Evolutionary conservation across 73 alveolate species (phyloP).

Genomic region (Tetrahymena elliotti): DNA sequence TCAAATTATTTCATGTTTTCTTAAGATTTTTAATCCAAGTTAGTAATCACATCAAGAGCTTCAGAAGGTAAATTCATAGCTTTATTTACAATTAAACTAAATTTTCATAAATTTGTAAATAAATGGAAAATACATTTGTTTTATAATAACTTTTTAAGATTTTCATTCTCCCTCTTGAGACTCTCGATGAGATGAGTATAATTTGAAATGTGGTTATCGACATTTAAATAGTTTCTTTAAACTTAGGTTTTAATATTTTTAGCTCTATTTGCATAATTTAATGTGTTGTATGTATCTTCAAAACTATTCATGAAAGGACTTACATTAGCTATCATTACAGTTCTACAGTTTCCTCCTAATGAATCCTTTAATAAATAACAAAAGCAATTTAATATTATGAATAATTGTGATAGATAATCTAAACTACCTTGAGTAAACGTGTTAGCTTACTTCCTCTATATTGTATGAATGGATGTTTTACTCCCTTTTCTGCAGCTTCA

Average conservation of each 20-base stretch:
- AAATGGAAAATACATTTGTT: neutral
- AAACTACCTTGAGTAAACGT: slow-evolving; percentile 65
- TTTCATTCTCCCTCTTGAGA: slow-evolving; percentile 68
- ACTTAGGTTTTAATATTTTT: slow-evolving; percentile 96
- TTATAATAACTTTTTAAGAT: neutral
- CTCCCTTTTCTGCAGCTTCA: slow-evolving; percentile 78
- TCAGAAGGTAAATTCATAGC: neutral
- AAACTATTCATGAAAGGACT: slow-evolving; percentile 78
- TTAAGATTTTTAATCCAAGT: neutral
- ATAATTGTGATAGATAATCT: neutral
- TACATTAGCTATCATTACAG: slow-evolving; percentile 98
- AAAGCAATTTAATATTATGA: neutral
- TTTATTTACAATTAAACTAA: neutral
- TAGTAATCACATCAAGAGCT: neutral
- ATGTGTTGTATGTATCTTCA: slow-evolving; percentile 98
- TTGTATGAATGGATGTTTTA: slow-evolving; percentile 79
- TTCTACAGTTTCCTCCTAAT: slow-evolving; percentile 99
- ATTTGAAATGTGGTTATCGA: slow-evolving; percentile 92
- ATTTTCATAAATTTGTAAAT: neutral
- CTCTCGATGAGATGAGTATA: slow-evolving; percentile 86
- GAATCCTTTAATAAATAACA: slow-evolving; percentile 69
- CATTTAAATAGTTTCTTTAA: slow-evolving; percentile 84
- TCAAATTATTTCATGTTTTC: neutral
- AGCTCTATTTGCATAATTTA: slow-evolving; percentile 99
- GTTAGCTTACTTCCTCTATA: slow-evolving; percentile 98